A percentile compares a stretch with the other conserved stretches of the same genome.
These are phyloP conservation scores for Dipodascopsis tothii DNA, from an alignment of 805 yeast genomes.

Conservation along the genomic window DNA sequence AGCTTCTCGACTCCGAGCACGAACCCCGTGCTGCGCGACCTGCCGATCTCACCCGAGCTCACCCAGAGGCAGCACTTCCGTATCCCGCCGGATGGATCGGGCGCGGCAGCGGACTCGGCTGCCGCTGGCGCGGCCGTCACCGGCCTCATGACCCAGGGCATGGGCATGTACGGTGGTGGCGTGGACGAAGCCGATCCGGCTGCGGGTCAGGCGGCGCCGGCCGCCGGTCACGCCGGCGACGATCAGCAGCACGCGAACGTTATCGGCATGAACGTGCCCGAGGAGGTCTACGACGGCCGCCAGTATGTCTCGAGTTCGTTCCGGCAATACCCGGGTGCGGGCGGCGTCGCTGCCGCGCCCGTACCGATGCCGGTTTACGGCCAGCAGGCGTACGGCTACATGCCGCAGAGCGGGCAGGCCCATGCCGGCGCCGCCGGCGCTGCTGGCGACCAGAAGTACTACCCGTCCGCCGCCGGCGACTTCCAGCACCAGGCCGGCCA, in stretches of 20 bases:
- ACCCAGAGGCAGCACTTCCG: slow-evolving; percentile 31
- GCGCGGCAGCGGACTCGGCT: slow-evolving; percentile 1
- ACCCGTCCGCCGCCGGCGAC: background rate
- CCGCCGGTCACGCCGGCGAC: background rate
- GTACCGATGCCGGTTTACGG: slow-evolving; percentile 12
- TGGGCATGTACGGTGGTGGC: background rate
- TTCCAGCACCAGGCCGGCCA: background rate
- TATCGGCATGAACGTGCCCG: background rate
- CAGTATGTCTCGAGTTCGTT: slow-evolving; percentile 1
- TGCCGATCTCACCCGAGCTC: slow-evolving; percentile 35
- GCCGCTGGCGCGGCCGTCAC: background rate
- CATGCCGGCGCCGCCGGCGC: background rate
- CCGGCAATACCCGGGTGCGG: slow-evolving; percentile 19
- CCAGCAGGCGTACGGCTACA: slow-evolving; percentile 10
- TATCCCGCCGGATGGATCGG: slow-evolving; percentile 29
- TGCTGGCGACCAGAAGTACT: background rate
- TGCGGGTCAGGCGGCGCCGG: background rate
- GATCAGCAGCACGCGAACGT: background rate
- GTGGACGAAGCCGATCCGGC: background rate
- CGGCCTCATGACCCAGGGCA: background rate
- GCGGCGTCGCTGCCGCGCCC: background rate
- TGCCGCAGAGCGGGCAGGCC: background rate
- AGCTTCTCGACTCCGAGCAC: slow-evolving; percentile 52
- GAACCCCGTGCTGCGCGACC: slow-evolving; percentile 42
- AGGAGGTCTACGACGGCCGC: background rate